These are phyloP conservation scores for Phytophthora megakarya DNA, from an alignment of 352 stramenopile genomes.

Conservation along the genomic window DNA sequence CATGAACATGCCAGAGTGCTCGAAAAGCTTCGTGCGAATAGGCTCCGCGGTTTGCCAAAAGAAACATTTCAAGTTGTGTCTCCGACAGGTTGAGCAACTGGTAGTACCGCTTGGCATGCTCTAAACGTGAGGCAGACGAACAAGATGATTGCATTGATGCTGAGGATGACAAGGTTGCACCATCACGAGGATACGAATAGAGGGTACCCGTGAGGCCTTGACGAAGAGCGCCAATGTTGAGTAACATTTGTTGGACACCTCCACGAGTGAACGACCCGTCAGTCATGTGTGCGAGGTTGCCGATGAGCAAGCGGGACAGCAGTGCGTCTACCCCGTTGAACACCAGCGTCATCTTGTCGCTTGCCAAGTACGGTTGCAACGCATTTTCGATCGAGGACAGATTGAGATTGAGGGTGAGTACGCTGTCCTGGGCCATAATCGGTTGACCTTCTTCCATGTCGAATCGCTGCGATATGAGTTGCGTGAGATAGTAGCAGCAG, in stretches of 20 bases:
- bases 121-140: slow-evolving; percentile 56
- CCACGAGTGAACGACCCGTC: slow-evolving; percentile 65
- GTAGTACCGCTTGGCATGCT: slow-evolving; percentile 82
- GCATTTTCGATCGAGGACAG: slow-evolving; percentile 77
- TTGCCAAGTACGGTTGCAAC: slow-evolving; percentile 70
- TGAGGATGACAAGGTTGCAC: slow-evolving; percentile 25
- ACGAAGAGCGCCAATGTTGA: slow-evolving; percentile 78
- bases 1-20: slow-evolving; percentile 77
- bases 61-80: slow-evolving; percentile 79
- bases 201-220: slow-evolving; percentile 73
- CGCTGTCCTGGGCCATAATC: slow-evolving; percentile 74
- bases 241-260: slow-evolving; percentile 80
- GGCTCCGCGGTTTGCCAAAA: slow-evolving; percentile 72
- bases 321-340: slow-evolving; percentile 78
- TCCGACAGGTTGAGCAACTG: slow-evolving; percentile 73
- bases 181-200: slow-evolving; percentile 75
- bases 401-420: slow-evolving; percentile 79
- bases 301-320: slow-evolving; percentile 66
- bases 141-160: slow-evolving; percentile 28
- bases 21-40: slow-evolving; percentile 69
- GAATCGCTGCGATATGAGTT: slow-evolving; percentile 68
- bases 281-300: slow-evolving; percentile 67
- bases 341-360: slow-evolving; percentile 73
- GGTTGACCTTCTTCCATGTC: slow-evolving; percentile 57
- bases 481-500: slow-evolving; percentile 80